A percentile compares a stretch with the other conserved stretches of the same genome.
phyloP scores from a whole-genome alignment of 2,329 filamentous ascomycete genomes.

The Malbranchea zuffiana region DNA sequence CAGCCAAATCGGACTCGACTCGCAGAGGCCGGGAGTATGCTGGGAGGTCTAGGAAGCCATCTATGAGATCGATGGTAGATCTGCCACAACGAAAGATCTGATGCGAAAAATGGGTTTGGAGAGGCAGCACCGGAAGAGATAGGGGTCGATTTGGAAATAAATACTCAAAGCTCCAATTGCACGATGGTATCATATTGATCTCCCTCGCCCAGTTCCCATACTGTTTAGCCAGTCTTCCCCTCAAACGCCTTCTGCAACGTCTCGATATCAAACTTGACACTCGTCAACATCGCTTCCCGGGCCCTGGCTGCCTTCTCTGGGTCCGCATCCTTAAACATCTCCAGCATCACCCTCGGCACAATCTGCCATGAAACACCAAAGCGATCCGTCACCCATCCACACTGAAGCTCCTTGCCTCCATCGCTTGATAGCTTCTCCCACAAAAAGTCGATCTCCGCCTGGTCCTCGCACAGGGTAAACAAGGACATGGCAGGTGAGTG shows the following conservation, averaged over 20 bases:
- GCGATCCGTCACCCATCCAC: conserved; percentile 39
- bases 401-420: conserved; percentile 30
- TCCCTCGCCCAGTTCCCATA: too few species aligned
- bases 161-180: too few species aligned
- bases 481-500: conserved; percentile 36
- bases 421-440: conserved; percentile 37
- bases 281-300: conserved; percentile 32
- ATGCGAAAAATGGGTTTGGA: too few species aligned
- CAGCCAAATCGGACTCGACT: too few species aligned
- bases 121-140: too few species aligned
- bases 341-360: conserved; percentile 30
- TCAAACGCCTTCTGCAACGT: conserved; percentile 30
- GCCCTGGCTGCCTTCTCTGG: conserved; percentile 22
- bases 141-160: too few species aligned
- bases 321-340: conserved; percentile 28
- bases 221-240: conserved; percentile 7
- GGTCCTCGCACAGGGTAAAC: conserved; percentile 36
- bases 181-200: too few species aligned
- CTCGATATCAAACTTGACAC: conserved; percentile 37
- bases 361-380: conserved; percentile 42
- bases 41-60: too few species aligned
- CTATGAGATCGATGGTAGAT: too few species aligned
- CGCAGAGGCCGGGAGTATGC: too few species aligned
- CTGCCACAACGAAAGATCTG: too few species aligned
- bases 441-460: conserved; percentile 40